Percentiles rank a stretch among this genome's conserved stretches.
These are phyloP conservation scores for Eucalyptus albens DNA, from an alignment of 345 rosid species.

Conservation along the genomic window DNA sequence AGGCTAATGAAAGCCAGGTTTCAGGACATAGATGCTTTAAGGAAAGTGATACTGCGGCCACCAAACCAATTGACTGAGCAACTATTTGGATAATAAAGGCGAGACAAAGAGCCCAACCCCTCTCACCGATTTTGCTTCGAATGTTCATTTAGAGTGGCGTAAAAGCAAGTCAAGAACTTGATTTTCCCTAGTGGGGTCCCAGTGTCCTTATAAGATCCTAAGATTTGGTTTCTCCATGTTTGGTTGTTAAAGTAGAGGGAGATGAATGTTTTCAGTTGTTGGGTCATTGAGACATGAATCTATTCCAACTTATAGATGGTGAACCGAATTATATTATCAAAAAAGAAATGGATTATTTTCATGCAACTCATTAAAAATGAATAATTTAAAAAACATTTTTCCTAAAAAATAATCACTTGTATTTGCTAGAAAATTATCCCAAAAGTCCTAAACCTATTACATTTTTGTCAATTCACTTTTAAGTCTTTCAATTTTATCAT, in stretches of 20 bases:
- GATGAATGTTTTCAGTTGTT: not conserved
- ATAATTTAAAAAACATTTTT: too few relatives aligned
- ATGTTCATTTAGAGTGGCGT: not conserved
- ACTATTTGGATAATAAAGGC: not conserved
- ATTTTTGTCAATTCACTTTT: rapidly evolving
- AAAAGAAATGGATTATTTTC: not conserved
- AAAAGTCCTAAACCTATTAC: rapidly evolving
- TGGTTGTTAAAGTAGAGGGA: not conserved
- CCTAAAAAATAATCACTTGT: too few relatives aligned
- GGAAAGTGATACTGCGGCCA: not conserved
- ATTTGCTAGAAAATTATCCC: rapidly evolving
- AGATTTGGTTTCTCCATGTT: not conserved
- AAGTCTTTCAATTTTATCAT: too few relatives aligned
- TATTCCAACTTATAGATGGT: not conserved
- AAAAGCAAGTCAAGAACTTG: not conserved
- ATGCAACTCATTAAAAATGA: not conserved
- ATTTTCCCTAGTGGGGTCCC: not conserved
- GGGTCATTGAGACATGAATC: not conserved
- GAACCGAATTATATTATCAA: not conserved
- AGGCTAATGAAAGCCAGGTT: not conserved
- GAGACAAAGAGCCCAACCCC: not conserved
- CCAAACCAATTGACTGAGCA: not conserved
- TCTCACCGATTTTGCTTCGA: not conserved
- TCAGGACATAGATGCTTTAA: not conserved
- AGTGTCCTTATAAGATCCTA: not conserved